Base-by-base conservation (phyloP, 352 stramenopile species). In the Globisporangium splendens region DNA sequence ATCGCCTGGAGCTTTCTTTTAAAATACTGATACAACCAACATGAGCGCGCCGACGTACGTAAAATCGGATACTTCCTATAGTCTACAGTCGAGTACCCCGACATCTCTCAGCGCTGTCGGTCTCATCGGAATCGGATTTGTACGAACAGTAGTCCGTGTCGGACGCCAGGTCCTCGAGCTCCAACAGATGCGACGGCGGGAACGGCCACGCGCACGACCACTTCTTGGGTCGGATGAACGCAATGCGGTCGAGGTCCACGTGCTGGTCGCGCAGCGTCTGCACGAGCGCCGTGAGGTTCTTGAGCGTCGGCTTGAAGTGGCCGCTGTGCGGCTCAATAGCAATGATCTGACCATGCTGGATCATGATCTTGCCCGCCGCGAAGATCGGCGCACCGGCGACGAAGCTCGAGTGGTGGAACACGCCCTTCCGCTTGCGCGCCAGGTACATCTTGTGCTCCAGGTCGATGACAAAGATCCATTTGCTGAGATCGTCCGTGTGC, bases 321-420 rank as follows among this genome's bases (percentile, higher is more conserved):
- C 81, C 81, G 49, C 79, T 89, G 49, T 91, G 81, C 1, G 81
- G 81, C 50, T 91, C 81, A 35, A 91, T 76, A 10, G 79, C 79
- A 1, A 76, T 42, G 53, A 91, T 79, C 8, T 68, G 50, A 47
- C 81, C 81, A 12, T 85, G 59, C 8, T 74, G 72, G 28, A 88
- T 79, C 53, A 85, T 77, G 50, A 86, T 72, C 56, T 89, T 89
- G 41, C 81, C 81, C 1, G 81, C 81, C n/a, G 77, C 75, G 12
- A 74, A 54, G 62, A 89, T 85, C 8, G 79, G 77, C 21, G 62
- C 73, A 14, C 81, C 81, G 10, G 77, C 70, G 22, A 91, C 70
- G 47, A 91, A 91, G 61, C 81, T 91, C 61, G 81, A 88, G 72
- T 91, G 81, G 54, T 91, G 81, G 65, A 91, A 91, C 46, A 51